A percentile compares a stretch with the other conserved stretches of the same genome.
Evolutionary conservation across 257 asterid species (phyloP).

Genomic region (Coffea canephora): DNA sequence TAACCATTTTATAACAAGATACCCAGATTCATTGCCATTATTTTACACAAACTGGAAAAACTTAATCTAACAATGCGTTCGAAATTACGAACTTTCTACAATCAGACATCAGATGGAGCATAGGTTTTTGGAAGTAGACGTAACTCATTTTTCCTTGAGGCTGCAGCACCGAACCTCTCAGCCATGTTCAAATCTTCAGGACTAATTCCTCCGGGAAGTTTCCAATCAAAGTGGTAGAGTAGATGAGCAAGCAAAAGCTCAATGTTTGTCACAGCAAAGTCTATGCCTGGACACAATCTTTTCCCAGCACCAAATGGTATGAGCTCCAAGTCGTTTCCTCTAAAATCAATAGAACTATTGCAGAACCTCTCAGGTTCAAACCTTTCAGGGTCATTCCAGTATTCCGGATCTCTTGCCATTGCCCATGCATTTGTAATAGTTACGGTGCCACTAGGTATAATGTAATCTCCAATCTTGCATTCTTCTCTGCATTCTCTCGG

Average conservation of each 20-base stretch:
- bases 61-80: too few relatives aligned
- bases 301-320: conserved; percentile 37
- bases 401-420: too few relatives aligned
- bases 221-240: conserved; percentile 34
- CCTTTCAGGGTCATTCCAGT: conserved; percentile 13
- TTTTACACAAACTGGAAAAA: too few relatives aligned
- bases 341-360: conserved; percentile 15
- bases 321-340: conserved; percentile 27
- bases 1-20: too few relatives aligned
- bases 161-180: too few relatives aligned
- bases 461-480: conserved; percentile 15
- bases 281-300: background rate
- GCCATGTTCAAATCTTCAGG: conserved; percentile 2
- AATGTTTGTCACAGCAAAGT: conserved; percentile 16
- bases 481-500: conserved; percentile 23
- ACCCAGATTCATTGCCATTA: too few relatives aligned
- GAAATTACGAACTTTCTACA: too few relatives aligned
- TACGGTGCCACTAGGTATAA: conserved; percentile 14
- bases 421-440: conserved; percentile 4
- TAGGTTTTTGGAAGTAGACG: too few relatives aligned
- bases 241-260: conserved; percentile 25
- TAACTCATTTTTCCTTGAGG: too few relatives aligned
- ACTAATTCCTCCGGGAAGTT: conserved; percentile 13
- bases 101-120: too few relatives aligned
- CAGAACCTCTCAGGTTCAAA: conserved; percentile 27